phyloP scores from a whole-genome alignment of 2,329 filamentous ascomycete species.

The Cladosporium oxysporum region DNA sequence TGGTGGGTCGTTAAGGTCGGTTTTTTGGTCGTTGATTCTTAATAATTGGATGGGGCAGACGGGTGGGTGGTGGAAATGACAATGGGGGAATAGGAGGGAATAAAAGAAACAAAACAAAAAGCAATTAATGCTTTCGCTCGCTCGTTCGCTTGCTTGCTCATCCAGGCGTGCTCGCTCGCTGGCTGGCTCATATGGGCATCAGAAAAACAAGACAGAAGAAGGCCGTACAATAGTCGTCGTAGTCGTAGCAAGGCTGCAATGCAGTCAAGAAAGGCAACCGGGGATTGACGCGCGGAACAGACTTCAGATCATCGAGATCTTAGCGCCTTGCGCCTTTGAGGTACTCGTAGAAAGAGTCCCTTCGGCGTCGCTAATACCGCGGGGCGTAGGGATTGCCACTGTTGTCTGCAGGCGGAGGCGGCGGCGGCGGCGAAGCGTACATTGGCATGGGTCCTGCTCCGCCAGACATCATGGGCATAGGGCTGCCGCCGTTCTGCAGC shows the following conservation, averaged over 20 bases:
- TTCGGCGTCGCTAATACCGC: slow-evolving; percentile 16
- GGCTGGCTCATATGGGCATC: not conserved
- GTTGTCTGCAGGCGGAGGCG: slow-evolving; percentile 29
- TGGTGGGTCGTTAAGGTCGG: not conserved
- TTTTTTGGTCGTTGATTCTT: not conserved
- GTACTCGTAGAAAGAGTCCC: not conserved
- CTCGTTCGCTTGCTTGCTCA: not conserved
- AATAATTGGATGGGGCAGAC: not conserved
- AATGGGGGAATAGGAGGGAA: not conserved
- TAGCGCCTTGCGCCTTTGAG: not conserved
- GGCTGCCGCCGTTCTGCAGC: slow-evolving; percentile 27
- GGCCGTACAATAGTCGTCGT: not conserved
- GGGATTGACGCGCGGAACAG: not conserved
- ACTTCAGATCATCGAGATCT: not conserved
- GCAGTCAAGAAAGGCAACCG: not conserved
- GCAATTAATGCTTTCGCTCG: not conserved
- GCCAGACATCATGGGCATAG: slow-evolving; percentile 21
- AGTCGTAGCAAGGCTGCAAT: not conserved
- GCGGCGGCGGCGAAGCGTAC: slow-evolving; percentile 6
- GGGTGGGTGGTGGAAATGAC: not conserved
- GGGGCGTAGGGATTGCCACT: slow-evolving; percentile 38
- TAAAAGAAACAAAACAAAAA: not conserved
- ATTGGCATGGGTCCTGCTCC: slow-evolving; percentile 1
- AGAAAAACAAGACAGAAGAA: not conserved
- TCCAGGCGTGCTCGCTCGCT: not conserved